phyloP scores from a whole-genome alignment of 1,284 basidiomycete species.

The Porogramme epimiltina region DNA sequence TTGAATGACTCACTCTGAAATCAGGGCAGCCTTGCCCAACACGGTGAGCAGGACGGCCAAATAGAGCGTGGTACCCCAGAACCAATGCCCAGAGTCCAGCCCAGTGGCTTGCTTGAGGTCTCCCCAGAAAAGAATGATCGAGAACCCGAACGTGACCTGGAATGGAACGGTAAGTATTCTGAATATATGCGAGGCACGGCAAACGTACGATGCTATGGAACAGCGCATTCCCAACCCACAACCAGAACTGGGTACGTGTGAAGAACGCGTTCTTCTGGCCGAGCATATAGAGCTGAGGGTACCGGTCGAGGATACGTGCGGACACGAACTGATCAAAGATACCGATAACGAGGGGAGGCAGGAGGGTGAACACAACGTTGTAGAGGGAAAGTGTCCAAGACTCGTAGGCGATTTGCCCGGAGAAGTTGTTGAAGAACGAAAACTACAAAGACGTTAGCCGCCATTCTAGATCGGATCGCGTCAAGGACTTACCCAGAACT shows the following conservation, averaged over 20 bases:
- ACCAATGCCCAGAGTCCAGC: constrained; percentile 91
- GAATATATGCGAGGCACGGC: neutral
- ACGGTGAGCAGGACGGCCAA: constrained; percentile 93
- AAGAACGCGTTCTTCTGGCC: constrained; percentile 94
- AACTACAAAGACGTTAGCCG: constrained; percentile 54
- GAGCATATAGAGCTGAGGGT: constrained; percentile 94
- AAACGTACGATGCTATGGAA: constrained; percentile 87
- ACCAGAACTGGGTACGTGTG: constrained; percentile 89
- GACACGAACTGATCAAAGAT: constrained; percentile 98
- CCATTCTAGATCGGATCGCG: neutral
- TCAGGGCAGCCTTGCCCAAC: constrained; percentile 94
- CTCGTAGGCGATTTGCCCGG: constrained; percentile 97
- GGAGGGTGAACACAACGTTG: constrained; percentile 92
- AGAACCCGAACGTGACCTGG: constrained; percentile 86
- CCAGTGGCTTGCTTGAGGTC: constrained; percentile 84
- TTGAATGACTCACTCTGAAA: constrained; percentile 84
- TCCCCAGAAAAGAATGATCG: constrained; percentile 89
- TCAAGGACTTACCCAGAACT: constrained; percentile 82
- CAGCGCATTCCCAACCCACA: constrained; percentile 94
- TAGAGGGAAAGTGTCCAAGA: constrained; percentile 97
- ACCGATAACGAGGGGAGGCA: constrained; percentile 97
- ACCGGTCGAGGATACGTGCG: constrained; percentile 94
- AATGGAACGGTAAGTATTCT: neutral
- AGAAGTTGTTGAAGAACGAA: constrained; percentile 98
- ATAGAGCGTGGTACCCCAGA: constrained; percentile 97